These are phyloP conservation scores for Aspergillus sp. DNA, from an alignment of 2,329 filamentous ascomycete species.

Conservation along the genomic window DNA sequence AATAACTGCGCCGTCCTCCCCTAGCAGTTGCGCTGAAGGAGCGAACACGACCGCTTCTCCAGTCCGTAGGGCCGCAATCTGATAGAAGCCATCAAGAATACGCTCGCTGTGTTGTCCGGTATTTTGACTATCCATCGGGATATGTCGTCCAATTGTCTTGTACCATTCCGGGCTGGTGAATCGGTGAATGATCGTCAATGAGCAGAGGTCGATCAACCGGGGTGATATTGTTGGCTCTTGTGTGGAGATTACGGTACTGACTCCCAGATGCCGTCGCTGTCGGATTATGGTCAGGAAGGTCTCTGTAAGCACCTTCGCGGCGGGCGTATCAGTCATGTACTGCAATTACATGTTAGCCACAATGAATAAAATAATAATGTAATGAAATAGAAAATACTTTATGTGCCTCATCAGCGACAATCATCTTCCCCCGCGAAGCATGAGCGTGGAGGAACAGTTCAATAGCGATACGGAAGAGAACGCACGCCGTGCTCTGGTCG, in stretches of 20 bases:
- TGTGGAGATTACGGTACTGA: conserved; percentile 67
- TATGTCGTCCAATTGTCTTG: not conserved
- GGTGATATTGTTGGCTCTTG: conserved; percentile 72
- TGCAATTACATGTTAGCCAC: not conserved
- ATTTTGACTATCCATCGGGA: too few species aligned
- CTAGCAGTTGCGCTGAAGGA: conserved; percentile 21
- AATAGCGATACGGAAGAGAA: conserved; percentile 71
- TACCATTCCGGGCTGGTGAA: conserved; percentile 65
- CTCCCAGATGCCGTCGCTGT: conserved; percentile 66
- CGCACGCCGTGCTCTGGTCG: conserved; percentile 65
- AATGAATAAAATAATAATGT: not conserved
- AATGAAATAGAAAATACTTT: conserved; percentile 49
- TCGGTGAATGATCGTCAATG: conserved; percentile 66
- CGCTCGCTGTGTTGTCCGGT: too few species aligned
- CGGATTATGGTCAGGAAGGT: conserved; percentile 62
- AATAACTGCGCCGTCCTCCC: conserved; percentile 10
- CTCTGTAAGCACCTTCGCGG: conserved; percentile 51
- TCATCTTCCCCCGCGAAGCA: conserved; percentile 53
- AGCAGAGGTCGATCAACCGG: conserved; percentile 66
- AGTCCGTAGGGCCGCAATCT: conserved; percentile 14
- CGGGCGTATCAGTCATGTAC: conserved; percentile 18
- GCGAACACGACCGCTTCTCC: conserved; percentile 28
- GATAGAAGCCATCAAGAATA: too few species aligned
- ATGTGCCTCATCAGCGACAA: conserved; percentile 76
- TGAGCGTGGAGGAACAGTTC: conserved; percentile 63